Percentiles rank a stretch among this genome's conserved stretches.
Evolutionary conservation across 768 basidiomycete genomes (phyloP).

Genomic region (Termitomyces eurrhizus): DNA sequence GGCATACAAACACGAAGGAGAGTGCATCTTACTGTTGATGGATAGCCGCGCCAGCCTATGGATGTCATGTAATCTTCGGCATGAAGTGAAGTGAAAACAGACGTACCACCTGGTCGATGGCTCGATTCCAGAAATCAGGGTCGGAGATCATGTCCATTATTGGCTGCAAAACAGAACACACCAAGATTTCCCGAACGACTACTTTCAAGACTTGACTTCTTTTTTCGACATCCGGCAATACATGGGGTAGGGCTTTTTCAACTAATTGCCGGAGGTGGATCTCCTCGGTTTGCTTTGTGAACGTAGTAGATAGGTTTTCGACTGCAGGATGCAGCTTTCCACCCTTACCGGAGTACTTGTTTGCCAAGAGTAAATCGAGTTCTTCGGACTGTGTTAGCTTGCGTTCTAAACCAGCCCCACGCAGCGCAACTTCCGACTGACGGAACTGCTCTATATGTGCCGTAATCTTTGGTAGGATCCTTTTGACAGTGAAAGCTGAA

Average conservation of each 20-base stretch:
- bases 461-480: conserved; percentile 85
- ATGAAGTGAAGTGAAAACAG: background rate
- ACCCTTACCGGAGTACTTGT: conserved; percentile 68
- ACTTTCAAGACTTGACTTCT: conserved; percentile 67
- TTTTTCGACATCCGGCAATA: conserved; percentile 75
- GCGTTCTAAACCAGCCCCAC: conserved; percentile 79
- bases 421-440: conserved; percentile 81
- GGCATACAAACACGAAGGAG: background rate
- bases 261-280: conserved; percentile 72
- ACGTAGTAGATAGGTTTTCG: conserved; percentile 82
- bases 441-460: conserved; percentile 88
- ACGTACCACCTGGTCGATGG: conserved; percentile 88
- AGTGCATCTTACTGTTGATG: conserved; percentile 39
- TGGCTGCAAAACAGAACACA: conserved; percentile 81
- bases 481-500: conserved; percentile 72
- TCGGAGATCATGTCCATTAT: conserved; percentile 91
- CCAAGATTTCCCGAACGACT: conserved; percentile 76
- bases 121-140: conserved; percentile 95
- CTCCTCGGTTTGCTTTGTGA: conserved; percentile 88
- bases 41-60: conserved; percentile 47
- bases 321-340: conserved; percentile 79
- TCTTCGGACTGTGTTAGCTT: conserved; percentile 87
- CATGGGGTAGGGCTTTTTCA: conserved; percentile 63
- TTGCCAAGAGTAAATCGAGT: conserved; percentile 81
- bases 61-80: background rate